Conservation (phyloP, 202 grass and related monocot genomes). For the Carex sylvatica region DNA sequence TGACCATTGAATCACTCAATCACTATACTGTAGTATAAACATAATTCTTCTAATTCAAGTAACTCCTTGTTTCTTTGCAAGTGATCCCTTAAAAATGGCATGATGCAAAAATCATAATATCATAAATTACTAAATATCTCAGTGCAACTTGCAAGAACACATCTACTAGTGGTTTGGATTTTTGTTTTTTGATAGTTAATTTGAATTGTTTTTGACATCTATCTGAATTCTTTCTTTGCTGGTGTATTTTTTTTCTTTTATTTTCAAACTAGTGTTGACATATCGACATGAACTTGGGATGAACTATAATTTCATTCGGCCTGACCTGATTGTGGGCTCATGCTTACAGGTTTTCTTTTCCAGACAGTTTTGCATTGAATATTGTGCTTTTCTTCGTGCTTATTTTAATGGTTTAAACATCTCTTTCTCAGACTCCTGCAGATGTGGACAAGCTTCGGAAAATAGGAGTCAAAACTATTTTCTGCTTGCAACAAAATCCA, state of each 20-base stretch:
- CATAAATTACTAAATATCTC: background rate
- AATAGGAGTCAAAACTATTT: slow-evolving; percentile 87
- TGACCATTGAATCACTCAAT: background rate
- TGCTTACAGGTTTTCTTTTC: slow-evolving; percentile 74
- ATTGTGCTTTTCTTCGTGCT: slow-evolving; percentile 21
- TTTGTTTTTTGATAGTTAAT: background rate
- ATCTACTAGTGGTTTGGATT: background rate
- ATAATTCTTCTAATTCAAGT: background rate
- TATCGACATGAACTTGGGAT: slow-evolving; percentile 97
- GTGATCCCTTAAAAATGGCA: background rate
- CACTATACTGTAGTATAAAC: background rate
- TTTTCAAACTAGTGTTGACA: slow-evolving; percentile 58
- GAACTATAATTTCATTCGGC: slow-evolving; percentile 96
- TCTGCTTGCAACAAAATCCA: slow-evolving; percentile 96
- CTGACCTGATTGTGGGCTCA: slow-evolving; percentile 90
- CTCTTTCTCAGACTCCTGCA: slow-evolving; percentile 48
- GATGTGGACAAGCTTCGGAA: slow-evolving; percentile 91
- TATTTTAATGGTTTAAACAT: slow-evolving; percentile 27
- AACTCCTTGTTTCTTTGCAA: background rate
- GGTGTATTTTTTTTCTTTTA: background rate
- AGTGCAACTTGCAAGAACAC: background rate
- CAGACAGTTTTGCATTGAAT: background rate
- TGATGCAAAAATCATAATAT: background rate
- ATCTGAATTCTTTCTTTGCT: slow-evolving; percentile 25
- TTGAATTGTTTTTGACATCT: slow-evolving; percentile 5